A percentile compares a stretch with the other conserved stretches of the same genome.
Conservation (phyloP, 306 rosid genomes). For the barrel medic (Medicago truncatula) region MtrunA17r5.0-ANR NC_053046.1:12281501-12282000, state of each 20-base stretch:
- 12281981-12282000: not conserved
- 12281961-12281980: not conserved
- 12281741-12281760: not conserved
- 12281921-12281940: too few relatives aligned
- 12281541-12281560: not conserved
- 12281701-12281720: not conserved
- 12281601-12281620: not conserved
- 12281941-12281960: too few relatives aligned
- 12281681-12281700: too few relatives aligned
- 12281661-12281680: not conserved
- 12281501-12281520: not conserved
- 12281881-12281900: not conserved
- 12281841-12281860: not conserved
- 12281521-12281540: not conserved
- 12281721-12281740: not conserved
- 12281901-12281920: not conserved
- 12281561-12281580: not conserved
- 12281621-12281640: not conserved
- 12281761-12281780: not conserved
- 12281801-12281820: not conserved
- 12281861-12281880: not conserved
- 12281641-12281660: not conserved
- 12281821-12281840: not conserved
- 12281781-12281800: not conserved
- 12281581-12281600: constrained; percentile 16